Evolutionary conservation across 306 rosid genomes (phyloP).

Genomic region (Myrica gale): DNA sequence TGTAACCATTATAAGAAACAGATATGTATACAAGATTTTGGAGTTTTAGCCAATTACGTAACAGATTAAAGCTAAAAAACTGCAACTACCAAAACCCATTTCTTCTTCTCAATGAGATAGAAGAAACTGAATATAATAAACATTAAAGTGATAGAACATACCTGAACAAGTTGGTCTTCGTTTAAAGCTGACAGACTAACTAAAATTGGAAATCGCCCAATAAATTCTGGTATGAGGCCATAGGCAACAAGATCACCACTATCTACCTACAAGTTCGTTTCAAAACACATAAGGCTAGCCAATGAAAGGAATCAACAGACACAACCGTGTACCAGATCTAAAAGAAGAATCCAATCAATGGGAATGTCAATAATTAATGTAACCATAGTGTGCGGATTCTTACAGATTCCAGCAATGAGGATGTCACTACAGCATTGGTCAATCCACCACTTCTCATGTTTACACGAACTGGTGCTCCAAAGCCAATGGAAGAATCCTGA

Average conservation of each 20-base stretch:
- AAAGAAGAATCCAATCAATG: background rate
- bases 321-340: background rate
- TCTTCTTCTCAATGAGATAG: background rate
- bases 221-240: constrained; percentile 75
- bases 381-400: constrained; percentile 33
- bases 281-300: constrained; percentile 18
- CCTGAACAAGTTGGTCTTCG: constrained; percentile 70
- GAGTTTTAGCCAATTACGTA: background rate
- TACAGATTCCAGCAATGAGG: constrained; percentile 66
- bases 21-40: background rate
- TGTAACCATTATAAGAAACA: background rate
- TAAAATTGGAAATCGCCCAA: constrained; percentile 68
- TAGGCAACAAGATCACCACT: constrained; percentile 65
- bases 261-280: constrained; percentile 53
- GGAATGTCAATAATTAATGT: constrained; percentile 15
- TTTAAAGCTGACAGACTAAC: constrained; percentile 63
- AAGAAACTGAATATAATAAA: constrained; percentile 4
- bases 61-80: background rate
- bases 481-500: constrained; percentile 79
- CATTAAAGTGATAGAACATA: constrained; percentile 19
- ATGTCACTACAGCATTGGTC: constrained; percentile 48
- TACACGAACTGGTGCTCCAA: constrained; percentile 71
- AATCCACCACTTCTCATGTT: constrained; percentile 48
- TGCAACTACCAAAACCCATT: background rate
- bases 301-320: constrained; percentile 9